These are phyloP conservation scores for Lasiodiplodia hormozganensis DNA, from an alignment of 2,329 filamentous ascomycete genomes.

Conservation along the genomic window DNA sequence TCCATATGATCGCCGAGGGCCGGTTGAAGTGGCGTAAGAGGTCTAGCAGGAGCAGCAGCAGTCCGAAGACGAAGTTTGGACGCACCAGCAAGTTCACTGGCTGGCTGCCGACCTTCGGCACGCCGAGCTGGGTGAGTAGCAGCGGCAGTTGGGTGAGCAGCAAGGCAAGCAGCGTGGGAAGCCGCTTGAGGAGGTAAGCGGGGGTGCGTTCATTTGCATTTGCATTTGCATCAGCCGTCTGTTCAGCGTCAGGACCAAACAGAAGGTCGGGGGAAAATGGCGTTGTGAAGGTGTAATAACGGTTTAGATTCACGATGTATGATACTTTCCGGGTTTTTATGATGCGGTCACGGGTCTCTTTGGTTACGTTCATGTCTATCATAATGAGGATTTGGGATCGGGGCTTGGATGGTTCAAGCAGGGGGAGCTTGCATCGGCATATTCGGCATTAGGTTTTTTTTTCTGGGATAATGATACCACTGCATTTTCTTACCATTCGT, in stretches of 20 bases:
- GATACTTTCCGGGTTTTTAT: conserved; percentile 8
- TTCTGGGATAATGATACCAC: neutral
- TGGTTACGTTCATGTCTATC: neutral
- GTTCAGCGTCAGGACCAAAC: neutral
- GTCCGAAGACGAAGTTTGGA: conserved; percentile 9
- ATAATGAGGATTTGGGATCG: neutral
- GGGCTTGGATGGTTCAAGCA: neutral
- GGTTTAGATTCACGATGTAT: conserved; percentile 13
- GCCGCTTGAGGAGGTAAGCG: conserved; percentile 8
- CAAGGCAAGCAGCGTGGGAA: conserved; percentile 19
- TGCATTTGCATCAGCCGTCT: neutral
- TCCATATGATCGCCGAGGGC: conserved; percentile 88
- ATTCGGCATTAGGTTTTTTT: neutral
- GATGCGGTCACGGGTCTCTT: conserved; percentile 2
- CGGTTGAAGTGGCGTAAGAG: conserved; percentile 65
- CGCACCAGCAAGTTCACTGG: conserved; percentile 4
- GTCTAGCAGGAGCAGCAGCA: neutral
- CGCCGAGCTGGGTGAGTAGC: conserved; percentile 15
- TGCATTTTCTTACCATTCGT: neutral
- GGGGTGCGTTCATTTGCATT: no score
- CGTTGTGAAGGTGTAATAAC: neutral
- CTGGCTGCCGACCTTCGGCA: conserved; percentile 10
- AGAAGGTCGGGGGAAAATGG: neutral
- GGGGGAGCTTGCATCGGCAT: neutral
- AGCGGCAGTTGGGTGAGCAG: conserved; percentile 26